Percentiles rank a stretch among this genome's conserved stretches.
Evolutionary conservation across 2,329 filamentous ascomycete species (phyloP).

Genomic region (Calonectria honghensis): DNA sequence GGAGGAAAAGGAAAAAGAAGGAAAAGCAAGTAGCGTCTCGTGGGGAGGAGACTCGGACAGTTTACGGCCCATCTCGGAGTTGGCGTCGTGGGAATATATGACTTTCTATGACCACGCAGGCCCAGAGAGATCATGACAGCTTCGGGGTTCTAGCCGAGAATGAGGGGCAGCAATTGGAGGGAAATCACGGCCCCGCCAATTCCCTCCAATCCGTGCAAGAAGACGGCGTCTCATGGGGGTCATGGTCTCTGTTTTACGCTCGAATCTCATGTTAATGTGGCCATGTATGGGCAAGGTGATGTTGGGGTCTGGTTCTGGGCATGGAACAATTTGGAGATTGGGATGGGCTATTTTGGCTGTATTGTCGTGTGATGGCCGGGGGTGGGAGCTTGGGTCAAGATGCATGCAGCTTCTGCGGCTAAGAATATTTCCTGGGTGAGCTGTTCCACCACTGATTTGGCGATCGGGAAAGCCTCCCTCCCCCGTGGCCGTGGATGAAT

Average conservation of each 20-base stretch:
- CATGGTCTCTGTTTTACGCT: slow-evolving; percentile 46
- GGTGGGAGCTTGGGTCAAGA: slow-evolving; percentile 4
- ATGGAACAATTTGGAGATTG: slow-evolving; percentile 22
- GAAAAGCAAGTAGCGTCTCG: slow-evolving; percentile 19
- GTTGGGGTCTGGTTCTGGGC: slow-evolving; percentile 12
- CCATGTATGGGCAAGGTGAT: slow-evolving; percentile 38
- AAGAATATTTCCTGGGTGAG: slow-evolving; percentile 6
- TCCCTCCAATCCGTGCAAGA: slow-evolving; percentile 51
- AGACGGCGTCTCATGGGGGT: slow-evolving; percentile 29
- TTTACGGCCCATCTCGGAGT: slow-evolving; percentile 39
- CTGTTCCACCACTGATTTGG: slow-evolving; percentile 11
- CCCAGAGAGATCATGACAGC: slow-evolving; percentile 38
- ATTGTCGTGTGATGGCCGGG: slow-evolving; percentile 18
- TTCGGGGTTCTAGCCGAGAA: slow-evolving; percentile 53
- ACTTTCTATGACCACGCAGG: slow-evolving; percentile 33
- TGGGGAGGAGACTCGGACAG: slow-evolving; percentile 11
- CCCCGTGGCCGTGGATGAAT: not conserved
- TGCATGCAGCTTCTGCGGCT: not conserved
- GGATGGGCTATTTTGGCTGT: slow-evolving; percentile 24
- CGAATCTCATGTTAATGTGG: slow-evolving; percentile 45
- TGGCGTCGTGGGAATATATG: slow-evolving; percentile 37
- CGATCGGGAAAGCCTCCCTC: not conserved
- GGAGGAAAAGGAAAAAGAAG: slow-evolving; percentile 31
- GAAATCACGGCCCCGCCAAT: slow-evolving; percentile 45
- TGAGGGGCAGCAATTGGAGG: slow-evolving; percentile 56